A percentile compares a stretch with the other conserved stretches of the same genome.
These are phyloP conservation scores for Fusarium devonianum DNA, from an alignment of 2,329 filamentous ascomycete species.

Conservation along the genomic window DNA sequence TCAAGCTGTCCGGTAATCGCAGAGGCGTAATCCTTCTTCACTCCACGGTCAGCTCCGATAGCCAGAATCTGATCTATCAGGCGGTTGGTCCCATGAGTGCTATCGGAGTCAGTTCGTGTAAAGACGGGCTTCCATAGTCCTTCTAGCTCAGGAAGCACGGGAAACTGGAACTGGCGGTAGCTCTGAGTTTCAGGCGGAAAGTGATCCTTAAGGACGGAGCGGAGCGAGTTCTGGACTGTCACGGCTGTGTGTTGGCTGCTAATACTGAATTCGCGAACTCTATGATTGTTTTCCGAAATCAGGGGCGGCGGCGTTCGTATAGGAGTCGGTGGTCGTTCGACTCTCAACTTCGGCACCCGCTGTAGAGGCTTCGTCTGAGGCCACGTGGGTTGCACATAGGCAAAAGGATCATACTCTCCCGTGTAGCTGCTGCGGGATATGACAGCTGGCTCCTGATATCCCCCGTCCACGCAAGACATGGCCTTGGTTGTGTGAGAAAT, in stretches of 20 bases:
- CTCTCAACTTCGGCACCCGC: slow-evolving; percentile 34
- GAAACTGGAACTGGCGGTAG: slow-evolving; percentile 58
- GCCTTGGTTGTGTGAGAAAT: slow-evolving; percentile 25
- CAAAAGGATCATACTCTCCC: slow-evolving; percentile 58
- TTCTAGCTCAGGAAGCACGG: slow-evolving; percentile 57
- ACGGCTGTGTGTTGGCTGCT: slow-evolving; percentile 56
- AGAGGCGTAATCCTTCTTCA: slow-evolving; percentile 58
- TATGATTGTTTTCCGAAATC: slow-evolving; percentile 44
- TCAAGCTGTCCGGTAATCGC: slow-evolving; percentile 61
- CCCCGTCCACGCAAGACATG: slow-evolving; percentile 13
- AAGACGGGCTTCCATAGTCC: slow-evolving; percentile 63
- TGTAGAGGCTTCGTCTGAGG: slow-evolving; percentile 34
- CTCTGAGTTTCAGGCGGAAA: slow-evolving; percentile 58
- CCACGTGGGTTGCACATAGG: slow-evolving; percentile 44
- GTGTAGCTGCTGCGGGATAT: slow-evolving; percentile 23
- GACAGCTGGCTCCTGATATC: slow-evolving; percentile 20
- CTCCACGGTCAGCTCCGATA: slow-evolving; percentile 63
- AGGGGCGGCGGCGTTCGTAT: slow-evolving; percentile 52
- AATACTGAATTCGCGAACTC: slow-evolving; percentile 56
- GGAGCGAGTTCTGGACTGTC: slow-evolving; percentile 63
- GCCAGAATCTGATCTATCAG: slow-evolving; percentile 66
- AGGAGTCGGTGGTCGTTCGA: slow-evolving; percentile 52
- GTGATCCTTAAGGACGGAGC: slow-evolving; percentile 58
- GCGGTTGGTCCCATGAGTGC: slow-evolving; percentile 44
- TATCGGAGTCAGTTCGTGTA: slow-evolving; percentile 45